Base-by-base conservation (phyloP, 2,329 filamentous ascomycete species). In the Fusarium austroafricanum region DNA sequence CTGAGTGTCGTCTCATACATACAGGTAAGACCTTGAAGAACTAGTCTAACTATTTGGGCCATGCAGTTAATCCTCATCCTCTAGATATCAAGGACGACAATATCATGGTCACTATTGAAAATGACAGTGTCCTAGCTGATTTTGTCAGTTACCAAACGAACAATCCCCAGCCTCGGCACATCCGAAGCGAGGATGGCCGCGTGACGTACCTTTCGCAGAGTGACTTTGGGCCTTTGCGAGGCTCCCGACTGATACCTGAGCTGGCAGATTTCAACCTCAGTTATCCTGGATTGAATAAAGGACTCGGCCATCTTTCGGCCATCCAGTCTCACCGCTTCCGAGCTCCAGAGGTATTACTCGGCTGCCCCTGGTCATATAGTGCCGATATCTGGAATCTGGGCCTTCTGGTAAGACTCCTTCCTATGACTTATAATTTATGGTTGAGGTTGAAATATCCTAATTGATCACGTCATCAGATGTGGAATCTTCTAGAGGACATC, bases 331-430 rank as follows among this genome's bases (percentile, higher is more conserved):
- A 71, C n/a, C 51, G 59, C 7, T 74, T 51, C 37, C 72, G 70
- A 12, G 65, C 65, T n/a, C 72, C 72, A 17, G 72, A 74, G 37
- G 71, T 71, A 14, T 20, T 74, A 2, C 66, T 74, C 15, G 71
- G 72, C n/a, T 66, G 61, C 15, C 64, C 65, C 3, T 65, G 56
- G 52, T 56, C 61, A 5, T 54, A 61, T 2, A 50, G 38, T 20
- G 51, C 40, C 18, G 61, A 56, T 17, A 61, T 65, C 4, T 65
- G 57, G 56, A 65, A 61, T 12, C 9, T 65, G 6, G 57, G 61
- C 6, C 31, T 65, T 6, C 33, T 65, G 1, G 61, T 65, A 31
- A 31, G 56, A 17, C 15, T 2, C 10, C 17, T 2, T 35, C 21
- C 7, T 10, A 18, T n/a, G n/a, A n/a, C n/a, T n/a, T n/a, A n/a